Evolutionary conservation across 495 filamentous ascomycete species (phyloP).

Genomic region (Ascobolus immersus): DNA sequence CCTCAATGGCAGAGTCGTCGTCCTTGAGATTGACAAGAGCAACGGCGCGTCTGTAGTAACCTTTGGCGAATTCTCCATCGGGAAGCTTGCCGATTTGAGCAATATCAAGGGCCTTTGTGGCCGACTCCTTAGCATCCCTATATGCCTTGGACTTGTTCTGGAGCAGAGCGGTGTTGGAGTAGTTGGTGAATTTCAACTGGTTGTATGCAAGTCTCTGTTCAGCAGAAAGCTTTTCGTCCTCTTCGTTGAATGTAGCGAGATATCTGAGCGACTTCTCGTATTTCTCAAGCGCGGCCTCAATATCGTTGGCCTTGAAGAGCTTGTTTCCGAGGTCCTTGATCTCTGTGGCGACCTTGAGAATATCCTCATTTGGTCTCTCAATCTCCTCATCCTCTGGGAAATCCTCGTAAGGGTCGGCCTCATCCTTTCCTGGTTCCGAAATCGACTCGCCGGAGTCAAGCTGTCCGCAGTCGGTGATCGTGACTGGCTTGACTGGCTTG

Average conservation of each 20-base stretch:
- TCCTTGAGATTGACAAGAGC: slow-evolving; percentile 53
- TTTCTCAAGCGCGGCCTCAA: slow-evolving; percentile 54
- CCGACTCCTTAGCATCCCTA: slow-evolving; percentile 40
- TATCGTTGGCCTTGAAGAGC: slow-evolving; percentile 60
- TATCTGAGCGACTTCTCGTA: slow-evolving; percentile 97
- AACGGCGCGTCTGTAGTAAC: slow-evolving; percentile 52
- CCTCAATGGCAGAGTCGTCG: slow-evolving; percentile 57
- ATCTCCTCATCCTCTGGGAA: slow-evolving; percentile 71
- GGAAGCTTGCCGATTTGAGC: slow-evolving; percentile 27
- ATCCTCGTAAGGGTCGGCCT: slow-evolving; percentile 84
- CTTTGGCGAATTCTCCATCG: slow-evolving; percentile 69
- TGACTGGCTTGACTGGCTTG: slow-evolving; percentile 49
- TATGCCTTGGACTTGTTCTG: slow-evolving; percentile 54
- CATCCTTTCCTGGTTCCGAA: slow-evolving; percentile 30
- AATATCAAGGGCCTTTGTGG: slow-evolving; percentile 48
- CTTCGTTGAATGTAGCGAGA: slow-evolving; percentile 55
- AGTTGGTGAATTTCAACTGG: slow-evolving; percentile 45
- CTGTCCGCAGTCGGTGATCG: slow-evolving; percentile 70
- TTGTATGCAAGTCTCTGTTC: slow-evolving; percentile 40
- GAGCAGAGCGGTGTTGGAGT: slow-evolving; percentile 55
- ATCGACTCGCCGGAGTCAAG: slow-evolving; percentile 43
- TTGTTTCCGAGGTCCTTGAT: slow-evolving; percentile 81
- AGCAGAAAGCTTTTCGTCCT: slow-evolving; percentile 39
- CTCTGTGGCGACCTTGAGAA: slow-evolving; percentile 56
- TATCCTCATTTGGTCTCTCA: slow-evolving; percentile 30